A percentile compares a stretch with the other conserved stretches of the same genome.
Evolutionary conservation across 768 basidiomycete genomes (phyloP).

Genomic region (Macrolepiota dolichaula): DNA sequence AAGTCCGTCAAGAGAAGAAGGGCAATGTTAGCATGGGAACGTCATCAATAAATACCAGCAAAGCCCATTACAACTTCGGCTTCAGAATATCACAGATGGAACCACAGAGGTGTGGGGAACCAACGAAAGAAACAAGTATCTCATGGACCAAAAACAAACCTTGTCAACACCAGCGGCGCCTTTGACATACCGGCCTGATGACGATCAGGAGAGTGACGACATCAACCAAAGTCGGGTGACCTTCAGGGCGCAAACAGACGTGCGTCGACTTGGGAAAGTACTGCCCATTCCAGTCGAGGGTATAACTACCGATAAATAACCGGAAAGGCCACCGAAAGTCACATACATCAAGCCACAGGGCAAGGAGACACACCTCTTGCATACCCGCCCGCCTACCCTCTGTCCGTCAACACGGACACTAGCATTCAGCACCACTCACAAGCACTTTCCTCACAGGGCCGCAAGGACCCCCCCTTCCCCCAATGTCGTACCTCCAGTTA

Average conservation of each 20-base stretch:
- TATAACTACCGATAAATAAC: not conserved
- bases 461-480: no score
- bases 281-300: not conserved
- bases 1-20: not conserved
- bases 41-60: not conserved
- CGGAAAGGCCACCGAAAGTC: not conserved
- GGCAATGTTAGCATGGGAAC: not conserved
- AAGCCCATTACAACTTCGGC: not conserved
- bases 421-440: no score
- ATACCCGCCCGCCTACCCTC: not conserved
- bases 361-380: not conserved
- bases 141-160: not conserved
- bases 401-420: not conserved
- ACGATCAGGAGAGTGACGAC: not conserved
- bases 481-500: not conserved
- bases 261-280: not conserved
- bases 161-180: not conserved
- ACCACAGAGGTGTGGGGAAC: not conserved
- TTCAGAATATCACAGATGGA: not conserved
- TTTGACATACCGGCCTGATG: not conserved
- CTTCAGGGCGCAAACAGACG: not conserved
- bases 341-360: not conserved
- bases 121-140: not conserved
- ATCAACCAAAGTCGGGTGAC: not conserved
- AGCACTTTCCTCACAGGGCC: no score